Evolutionary conservation across 345 rosid species (phyloP).

Genomic region (Hibiscus tridactylites): DNA sequence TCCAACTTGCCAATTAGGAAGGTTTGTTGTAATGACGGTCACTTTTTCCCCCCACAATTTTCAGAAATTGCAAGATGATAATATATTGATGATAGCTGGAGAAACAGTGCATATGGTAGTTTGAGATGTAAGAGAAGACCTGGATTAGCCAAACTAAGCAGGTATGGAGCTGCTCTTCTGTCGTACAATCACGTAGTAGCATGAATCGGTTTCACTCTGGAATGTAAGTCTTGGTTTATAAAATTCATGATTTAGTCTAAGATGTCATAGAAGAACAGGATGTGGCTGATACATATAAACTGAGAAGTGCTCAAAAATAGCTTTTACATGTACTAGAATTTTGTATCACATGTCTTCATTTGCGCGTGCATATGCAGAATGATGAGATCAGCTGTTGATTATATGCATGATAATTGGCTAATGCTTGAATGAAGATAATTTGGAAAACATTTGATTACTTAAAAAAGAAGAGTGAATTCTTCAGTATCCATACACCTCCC

Average conservation of each 20-base stretch:
- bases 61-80: conserved; percentile 89
- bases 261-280: not conserved
- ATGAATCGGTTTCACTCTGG: not conserved
- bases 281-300: not conserved
- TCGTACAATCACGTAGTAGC: not conserved
- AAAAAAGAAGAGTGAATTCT: not conserved
- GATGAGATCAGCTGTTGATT: not conserved
- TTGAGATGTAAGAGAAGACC: conserved; percentile 14
- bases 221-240: not conserved
- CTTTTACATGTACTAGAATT: not conserved
- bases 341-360: not conserved
- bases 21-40: not conserved
- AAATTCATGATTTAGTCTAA: not conserved
- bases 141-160: not conserved
- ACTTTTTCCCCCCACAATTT: conserved; percentile 4
- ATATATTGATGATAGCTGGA: conserved; percentile 79
- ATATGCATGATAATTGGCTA: not conserved
- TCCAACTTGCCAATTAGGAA: not conserved
- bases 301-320: not conserved
- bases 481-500: not conserved
- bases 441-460: not conserved
- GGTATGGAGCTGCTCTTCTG: not conserved
- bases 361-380: not conserved
- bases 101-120: conserved; percentile 53
- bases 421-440: too few relatives aligned